Conservation (phyloP, 495 filamentous ascomycete species). For the Hypomontagnella submonticulosa region DNA sequence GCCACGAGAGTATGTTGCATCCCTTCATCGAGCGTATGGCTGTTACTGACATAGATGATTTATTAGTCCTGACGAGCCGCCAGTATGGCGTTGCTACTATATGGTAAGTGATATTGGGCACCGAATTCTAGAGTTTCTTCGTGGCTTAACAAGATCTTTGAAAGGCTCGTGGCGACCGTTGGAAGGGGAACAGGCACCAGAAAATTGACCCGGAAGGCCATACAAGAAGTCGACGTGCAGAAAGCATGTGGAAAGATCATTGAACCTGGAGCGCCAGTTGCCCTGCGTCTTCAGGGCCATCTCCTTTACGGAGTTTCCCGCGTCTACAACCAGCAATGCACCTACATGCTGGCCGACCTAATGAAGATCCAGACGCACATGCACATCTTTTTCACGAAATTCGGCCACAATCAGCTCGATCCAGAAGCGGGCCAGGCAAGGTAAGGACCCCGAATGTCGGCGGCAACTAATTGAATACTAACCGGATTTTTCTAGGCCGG, state of each 20-base stretch:
- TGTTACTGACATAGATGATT: conserved; percentile 28
- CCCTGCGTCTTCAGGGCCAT: conserved; percentile 90
- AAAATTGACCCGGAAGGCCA: conserved; percentile 86
- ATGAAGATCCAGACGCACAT: conserved; percentile 80
- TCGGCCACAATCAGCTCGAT: conserved; percentile 67
- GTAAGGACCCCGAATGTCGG: conserved; percentile 56
- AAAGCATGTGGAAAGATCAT: conserved; percentile 90
- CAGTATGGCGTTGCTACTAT: conserved; percentile 94
- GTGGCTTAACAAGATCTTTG: neutral
- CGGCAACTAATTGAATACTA: neutral
- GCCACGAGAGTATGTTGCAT: conserved; percentile 78
- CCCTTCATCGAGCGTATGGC: conserved; percentile 14
- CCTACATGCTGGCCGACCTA: conserved; percentile 83
- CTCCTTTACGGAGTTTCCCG: conserved; percentile 86
- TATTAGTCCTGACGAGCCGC: conserved; percentile 82
- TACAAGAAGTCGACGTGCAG: conserved; percentile 84
- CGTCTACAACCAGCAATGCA: conserved; percentile 87
- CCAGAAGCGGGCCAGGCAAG: conserved; percentile 74
- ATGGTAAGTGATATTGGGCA: conserved; percentile 69
- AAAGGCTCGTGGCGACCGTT: conserved; percentile 93
- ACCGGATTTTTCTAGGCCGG: conserved; percentile 65
- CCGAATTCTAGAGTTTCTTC: neutral
- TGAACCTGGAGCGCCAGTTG: conserved; percentile 86
- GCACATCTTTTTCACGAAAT: conserved; percentile 67
- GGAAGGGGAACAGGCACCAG: conserved; percentile 72